Conservation (phyloP, 2,329 filamentous ascomycete genomes). For the Fusarium virguliforme region DNA sequence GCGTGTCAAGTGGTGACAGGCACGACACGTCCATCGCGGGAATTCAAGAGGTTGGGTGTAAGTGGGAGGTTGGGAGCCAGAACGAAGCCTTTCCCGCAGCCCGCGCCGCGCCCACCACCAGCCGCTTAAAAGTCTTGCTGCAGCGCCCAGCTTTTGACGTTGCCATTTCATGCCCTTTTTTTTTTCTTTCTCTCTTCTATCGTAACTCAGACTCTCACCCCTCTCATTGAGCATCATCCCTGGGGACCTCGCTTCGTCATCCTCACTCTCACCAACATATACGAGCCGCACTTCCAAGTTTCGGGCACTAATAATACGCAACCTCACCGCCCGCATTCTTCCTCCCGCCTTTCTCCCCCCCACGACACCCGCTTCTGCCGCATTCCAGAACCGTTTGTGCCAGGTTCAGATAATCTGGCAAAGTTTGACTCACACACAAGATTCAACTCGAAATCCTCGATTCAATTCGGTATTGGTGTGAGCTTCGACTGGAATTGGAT, state of each 20-base stretch:
- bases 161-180: constrained; percentile 35
- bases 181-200: constrained; percentile 30
- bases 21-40: constrained; percentile 8
- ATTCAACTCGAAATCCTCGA: constrained; percentile 17
- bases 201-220: constrained; percentile 19
- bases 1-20: constrained; percentile 40
- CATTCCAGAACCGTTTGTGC: constrained; percentile 36
- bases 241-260: constrained; percentile 28
- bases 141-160: constrained; percentile 50
- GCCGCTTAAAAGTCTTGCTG: constrained; percentile 55
- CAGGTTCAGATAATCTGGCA: constrained; percentile 33
- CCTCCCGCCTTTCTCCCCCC: constrained; percentile 12
- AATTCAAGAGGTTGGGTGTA: constrained; percentile 56
- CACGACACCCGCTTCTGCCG: constrained; percentile 41
- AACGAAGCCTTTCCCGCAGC: constrained; percentile 46
- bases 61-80: constrained; percentile 57
- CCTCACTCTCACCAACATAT: constrained; percentile 8
- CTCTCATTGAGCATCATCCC: constrained; percentile 19
- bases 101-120: constrained; percentile 49
- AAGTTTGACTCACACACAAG: constrained; percentile 9
- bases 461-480: constrained; percentile 29
- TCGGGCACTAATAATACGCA: constrained; percentile 36
- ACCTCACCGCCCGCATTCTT: constrained; percentile 33
- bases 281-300: constrained; percentile 28
- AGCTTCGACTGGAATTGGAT: constrained; percentile 34